phyloP scores from a whole-genome alignment of 306 rosid genomes.

The Gynostemma pentaphyllum region DNA sequence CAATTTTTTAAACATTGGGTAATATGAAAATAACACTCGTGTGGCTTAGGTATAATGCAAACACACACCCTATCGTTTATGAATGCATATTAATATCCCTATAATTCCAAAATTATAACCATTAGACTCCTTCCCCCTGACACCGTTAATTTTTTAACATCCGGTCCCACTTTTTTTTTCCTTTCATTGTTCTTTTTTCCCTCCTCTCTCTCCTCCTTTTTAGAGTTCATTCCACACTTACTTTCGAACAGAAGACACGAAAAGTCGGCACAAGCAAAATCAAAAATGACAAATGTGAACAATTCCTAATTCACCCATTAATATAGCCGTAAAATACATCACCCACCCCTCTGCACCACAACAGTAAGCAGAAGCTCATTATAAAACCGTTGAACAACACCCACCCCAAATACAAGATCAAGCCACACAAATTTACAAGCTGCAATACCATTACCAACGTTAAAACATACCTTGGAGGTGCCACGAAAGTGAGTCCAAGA shows the following conservation, averaged over 20 bases:
- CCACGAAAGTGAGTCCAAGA: slow-evolving; percentile 92
- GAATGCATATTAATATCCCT: no score
- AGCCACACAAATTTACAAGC: neutral
- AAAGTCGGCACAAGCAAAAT: slow-evolving; percentile 1
- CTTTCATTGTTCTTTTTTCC: no score
- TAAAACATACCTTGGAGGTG: slow-evolving; percentile 56
- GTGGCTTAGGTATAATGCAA: no score
- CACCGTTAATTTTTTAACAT: neutral
- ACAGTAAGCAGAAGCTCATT: slow-evolving; percentile 3
- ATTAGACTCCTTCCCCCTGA: no score
- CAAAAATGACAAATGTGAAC: neutral
- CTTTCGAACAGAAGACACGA: neutral
- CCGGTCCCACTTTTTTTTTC: neutral
- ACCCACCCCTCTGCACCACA: neutral
- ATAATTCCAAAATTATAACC: no score
- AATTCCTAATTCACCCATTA: neutral
- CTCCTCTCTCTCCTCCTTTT: no score
- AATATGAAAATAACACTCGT: no score
- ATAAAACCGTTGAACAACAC: neutral
- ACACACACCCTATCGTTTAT: no score
- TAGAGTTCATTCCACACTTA: neutral
- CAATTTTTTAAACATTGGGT: no score
- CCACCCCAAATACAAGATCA: neutral
- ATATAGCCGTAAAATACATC: neutral
- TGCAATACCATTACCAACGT: neutral